Conservation (phyloP, 1,284 basidiomycete genomes). For the Trichosporon faecale region DNA sequence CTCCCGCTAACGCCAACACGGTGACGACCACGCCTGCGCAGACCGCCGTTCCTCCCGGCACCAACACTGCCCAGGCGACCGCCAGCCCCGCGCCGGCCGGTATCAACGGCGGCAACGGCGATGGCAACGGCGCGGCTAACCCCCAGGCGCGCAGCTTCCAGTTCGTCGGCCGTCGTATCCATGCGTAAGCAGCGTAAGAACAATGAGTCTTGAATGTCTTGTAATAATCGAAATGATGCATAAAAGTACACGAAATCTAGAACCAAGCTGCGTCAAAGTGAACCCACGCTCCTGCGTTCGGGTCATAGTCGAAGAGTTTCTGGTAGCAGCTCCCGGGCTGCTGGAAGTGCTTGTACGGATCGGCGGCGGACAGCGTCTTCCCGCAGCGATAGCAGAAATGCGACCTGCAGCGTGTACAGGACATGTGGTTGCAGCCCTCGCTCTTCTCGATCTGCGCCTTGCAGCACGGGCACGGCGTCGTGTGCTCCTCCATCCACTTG, state of each 20-base stretch:
- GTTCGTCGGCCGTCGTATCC: constrained; percentile 1
- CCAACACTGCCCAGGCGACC: not conserved
- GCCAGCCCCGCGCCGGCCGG: not conserved
- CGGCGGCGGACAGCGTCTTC: constrained; percentile 33
- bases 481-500: constrained; percentile 43
- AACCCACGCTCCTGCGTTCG: not conserved
- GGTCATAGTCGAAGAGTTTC: constrained; percentile 46
- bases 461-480: constrained; percentile 46
- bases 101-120: not conserved
- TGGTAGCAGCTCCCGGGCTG: constrained; percentile 42
- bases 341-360: constrained; percentile 48
- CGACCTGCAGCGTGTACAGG: constrained; percentile 41
- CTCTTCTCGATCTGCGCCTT: constrained; percentile 48
- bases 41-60: too few relatives aligned
- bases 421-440: constrained; percentile 52
- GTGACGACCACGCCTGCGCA: not conserved
- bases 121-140: not conserved
- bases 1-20: not conserved
- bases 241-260: not conserved
- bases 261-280: constrained; percentile 1
- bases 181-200: not conserved
- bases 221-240: not conserved
- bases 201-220: not conserved
- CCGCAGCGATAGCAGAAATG: constrained; percentile 52
- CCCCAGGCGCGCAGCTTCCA: not conserved